Base-by-base conservation (phyloP, 306 rosid species). In the Pachyrhizus erosus region DNA sequence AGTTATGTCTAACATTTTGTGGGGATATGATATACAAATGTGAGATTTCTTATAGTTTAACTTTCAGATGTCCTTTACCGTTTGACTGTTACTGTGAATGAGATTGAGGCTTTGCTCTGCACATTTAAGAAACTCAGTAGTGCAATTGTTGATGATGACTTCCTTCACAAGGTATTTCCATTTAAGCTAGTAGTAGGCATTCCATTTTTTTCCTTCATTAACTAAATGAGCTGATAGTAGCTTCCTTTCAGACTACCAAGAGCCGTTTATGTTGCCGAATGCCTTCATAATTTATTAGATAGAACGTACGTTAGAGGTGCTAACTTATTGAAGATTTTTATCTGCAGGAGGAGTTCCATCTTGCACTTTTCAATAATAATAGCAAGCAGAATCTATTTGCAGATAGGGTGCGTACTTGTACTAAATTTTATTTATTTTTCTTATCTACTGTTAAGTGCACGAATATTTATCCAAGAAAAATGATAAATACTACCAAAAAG, bases 81-180 rank as follows among this genome's bases (percentile, higher is more conserved):
- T 78, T 80, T 80, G 65, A 61, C 91, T 90, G 98, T 94, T 87
- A 87, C 92, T 29, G 85, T 89, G 43, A 93, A 91, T 84, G 98
- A 94, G 83, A 90, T 94, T 64, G 97, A 92, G 84, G 94, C 97
- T 70, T 80, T 94, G 87, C 60, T 79, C 70, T 84, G 79, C 68
- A 80, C 92, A 65, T 94, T 76, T 85, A 90, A 87, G 87, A 87
- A 86, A 83, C 86, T 94, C 83, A 85, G 95, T 73, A 80, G 89
- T 88, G 17, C 92, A 55, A 85, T 91, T 29, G 21, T 77, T 65
- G 86, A 90, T 52, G 97, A 92, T 80, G 92, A 88, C 42, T 70
- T 86, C 37, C 88, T 94, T 76, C 91, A 88, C 88, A 92, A 91
- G 98, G 97, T 94, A 89, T 55, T 33, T 79, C 78, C 51, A 55